These are phyloP conservation scores for Russula lepida DNA, from an alignment of 768 basidiomycete genomes.

Conservation along the genomic window DNA sequence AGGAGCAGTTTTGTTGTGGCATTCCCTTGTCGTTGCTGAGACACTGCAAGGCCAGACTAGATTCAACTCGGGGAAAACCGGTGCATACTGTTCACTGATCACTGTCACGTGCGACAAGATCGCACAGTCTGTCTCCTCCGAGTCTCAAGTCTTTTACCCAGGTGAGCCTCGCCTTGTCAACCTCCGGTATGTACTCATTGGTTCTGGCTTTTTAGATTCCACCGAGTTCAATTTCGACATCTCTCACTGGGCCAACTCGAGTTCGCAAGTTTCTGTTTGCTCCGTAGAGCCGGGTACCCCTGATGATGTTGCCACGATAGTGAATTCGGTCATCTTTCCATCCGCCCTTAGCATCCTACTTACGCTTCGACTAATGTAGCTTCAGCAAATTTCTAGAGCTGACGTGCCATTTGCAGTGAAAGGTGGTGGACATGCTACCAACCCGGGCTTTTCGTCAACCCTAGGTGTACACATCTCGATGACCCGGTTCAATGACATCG, in stretches of 20 bases:
- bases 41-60: not conserved
- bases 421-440: not conserved
- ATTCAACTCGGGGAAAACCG: not conserved
- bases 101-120: not conserved
- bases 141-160: conserved; percentile 6
- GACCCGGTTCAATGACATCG: not conserved
- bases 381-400: not conserved
- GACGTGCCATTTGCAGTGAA: not conserved
- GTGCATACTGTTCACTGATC: not conserved
- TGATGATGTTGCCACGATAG: conserved; percentile 14
- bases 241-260: conserved; percentile 16
- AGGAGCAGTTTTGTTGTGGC: no score
- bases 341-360: not conserved
- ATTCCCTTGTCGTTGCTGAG: no score
- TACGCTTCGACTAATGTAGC: not conserved
- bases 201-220: not conserved
- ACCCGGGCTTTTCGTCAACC: not conserved
- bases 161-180: not conserved
- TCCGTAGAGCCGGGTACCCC: conserved; percentile 18
- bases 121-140: not conserved
- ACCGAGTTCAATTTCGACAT: conserved; percentile 5
- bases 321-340: not conserved
- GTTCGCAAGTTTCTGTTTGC: conserved; percentile 14
- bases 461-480: not conserved
- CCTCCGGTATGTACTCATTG: not conserved